phyloP scores from a whole-genome alignment of 768 basidiomycete genomes.

The Pleurotus eryngii region DNA sequence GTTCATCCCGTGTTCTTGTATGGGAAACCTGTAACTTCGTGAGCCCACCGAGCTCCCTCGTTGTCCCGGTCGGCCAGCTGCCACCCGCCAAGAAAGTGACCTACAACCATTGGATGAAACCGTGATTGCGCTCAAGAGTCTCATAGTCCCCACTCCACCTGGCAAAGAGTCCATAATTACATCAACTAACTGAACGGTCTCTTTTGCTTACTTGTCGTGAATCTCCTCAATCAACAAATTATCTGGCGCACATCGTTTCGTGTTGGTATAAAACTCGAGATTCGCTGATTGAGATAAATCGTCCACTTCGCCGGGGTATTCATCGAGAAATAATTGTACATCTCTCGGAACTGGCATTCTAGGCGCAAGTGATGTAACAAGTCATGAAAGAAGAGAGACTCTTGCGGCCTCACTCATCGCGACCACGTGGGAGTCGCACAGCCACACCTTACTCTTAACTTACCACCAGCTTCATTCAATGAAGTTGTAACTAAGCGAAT shows the following conservation, averaged over 20 bases:
- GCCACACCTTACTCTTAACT: not conserved
- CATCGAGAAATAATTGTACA: slow-evolving; percentile 53
- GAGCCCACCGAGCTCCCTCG: not conserved
- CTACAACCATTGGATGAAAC: slow-evolving; percentile 79
- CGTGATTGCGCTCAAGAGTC: slow-evolving; percentile 65
- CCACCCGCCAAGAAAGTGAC: slow-evolving; percentile 20
- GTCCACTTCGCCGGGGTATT: slow-evolving; percentile 44
- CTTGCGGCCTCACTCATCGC: not conserved
- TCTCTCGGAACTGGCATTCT: slow-evolving; percentile 49
- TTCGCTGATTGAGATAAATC: slow-evolving; percentile 42
- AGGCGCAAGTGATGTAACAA: not conserved
- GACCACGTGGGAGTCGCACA: slow-evolving; percentile 3
- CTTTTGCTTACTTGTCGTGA: slow-evolving; percentile 45
- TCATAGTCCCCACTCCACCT: slow-evolving; percentile 68
- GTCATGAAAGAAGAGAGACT: not conserved
- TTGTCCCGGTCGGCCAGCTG: too few species aligned
- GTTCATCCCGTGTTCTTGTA: slow-evolving; percentile 74
- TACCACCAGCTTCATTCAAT: slow-evolving; percentile 2
- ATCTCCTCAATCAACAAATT: slow-evolving; percentile 59
- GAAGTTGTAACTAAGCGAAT: slow-evolving; percentile 7
- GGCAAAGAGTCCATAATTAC: slow-evolving; percentile 2
- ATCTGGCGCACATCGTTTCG: slow-evolving; percentile 56
- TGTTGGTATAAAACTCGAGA: slow-evolving; percentile 60
- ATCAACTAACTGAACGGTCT: not conserved
- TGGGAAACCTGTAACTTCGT: slow-evolving; percentile 54